These are phyloP conservation scores for Exophiala phaeomuriformis DNA, from an alignment of 2,329 filamentous ascomycete species.

Conservation along the genomic window DNA sequence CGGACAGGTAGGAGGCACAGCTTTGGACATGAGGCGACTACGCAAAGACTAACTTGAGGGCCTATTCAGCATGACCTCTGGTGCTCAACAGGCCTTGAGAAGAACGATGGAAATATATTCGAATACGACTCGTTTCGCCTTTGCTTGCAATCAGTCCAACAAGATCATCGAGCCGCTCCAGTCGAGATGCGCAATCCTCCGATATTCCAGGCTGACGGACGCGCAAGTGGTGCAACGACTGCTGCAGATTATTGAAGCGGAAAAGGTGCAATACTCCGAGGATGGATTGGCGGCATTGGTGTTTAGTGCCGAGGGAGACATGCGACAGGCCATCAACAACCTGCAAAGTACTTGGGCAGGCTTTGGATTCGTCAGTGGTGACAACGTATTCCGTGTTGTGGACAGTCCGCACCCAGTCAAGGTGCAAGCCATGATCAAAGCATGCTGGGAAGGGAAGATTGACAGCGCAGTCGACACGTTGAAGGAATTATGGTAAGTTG, in stretches of 20 bases:
- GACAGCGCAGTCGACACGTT: conserved; percentile 79
- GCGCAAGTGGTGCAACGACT: conserved; percentile 84
- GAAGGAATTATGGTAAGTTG: conserved; percentile 72
- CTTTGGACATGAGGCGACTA: background rate
- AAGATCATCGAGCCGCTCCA: conserved; percentile 99
- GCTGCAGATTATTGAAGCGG: conserved; percentile 85
- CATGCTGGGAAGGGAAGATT: conserved; percentile 85
- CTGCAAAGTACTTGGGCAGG: conserved; percentile 87
- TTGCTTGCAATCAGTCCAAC: conserved; percentile 97
- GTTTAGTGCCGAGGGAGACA: conserved; percentile 95
- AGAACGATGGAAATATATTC: conserved; percentile 99
- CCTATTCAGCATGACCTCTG: conserved; percentile 72
- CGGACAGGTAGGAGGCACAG: conserved; percentile 57
- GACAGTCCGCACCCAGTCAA: conserved; percentile 97
- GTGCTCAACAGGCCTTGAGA: conserved; percentile 88
- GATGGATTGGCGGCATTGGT: conserved; percentile 93
- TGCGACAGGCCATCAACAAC: conserved; percentile 99
- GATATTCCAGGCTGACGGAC: conserved; percentile 88
- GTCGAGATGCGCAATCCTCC: conserved; percentile 89
- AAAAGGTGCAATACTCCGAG: conserved; percentile 83
- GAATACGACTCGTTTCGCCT: conserved; percentile 90
- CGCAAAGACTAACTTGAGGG: conserved; percentile 5
- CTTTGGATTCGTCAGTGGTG: conserved; percentile 93
- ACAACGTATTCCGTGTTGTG: conserved; percentile 97
- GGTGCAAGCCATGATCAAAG: conserved; percentile 97